Evolutionary conservation across 257 asterid genomes (phyloP).

Genomic region (Rhazya stricta): DNA sequence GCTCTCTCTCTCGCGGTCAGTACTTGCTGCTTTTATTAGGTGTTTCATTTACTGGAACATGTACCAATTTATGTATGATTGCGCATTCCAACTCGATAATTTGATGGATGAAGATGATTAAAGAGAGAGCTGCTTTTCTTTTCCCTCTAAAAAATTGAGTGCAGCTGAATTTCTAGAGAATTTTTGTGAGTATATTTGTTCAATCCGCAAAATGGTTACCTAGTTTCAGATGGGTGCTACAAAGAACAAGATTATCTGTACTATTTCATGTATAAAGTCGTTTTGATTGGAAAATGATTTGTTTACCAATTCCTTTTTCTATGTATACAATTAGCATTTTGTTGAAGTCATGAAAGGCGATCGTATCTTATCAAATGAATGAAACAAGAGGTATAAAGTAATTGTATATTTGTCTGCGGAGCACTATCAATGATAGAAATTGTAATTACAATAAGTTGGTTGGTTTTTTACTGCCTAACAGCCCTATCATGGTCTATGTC

Average conservation of each 20-base stretch:
- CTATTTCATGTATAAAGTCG: no score
- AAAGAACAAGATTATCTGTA: no score
- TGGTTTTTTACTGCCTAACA: not conserved
- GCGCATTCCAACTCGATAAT: not conserved
- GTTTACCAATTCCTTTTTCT: not conserved
- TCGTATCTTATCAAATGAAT: not conserved
- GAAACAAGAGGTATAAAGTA: not conserved
- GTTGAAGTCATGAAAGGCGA: not conserved
- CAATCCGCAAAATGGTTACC: not conserved
- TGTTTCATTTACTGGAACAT: not conserved
- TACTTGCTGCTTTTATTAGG: not conserved
- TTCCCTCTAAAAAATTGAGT: not conserved
- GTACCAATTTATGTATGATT: not conserved
- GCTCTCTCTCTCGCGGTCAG: slow-evolving; percentile 23
- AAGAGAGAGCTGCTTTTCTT: not conserved
- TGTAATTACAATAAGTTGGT: no score
- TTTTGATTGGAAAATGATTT: not conserved
- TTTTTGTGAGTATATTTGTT: not conserved
- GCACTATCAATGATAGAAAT: not conserved
- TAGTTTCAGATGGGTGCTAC: not conserved
- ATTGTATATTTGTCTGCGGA: no score
- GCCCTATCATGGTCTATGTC: not conserved
- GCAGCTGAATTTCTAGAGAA: not conserved
- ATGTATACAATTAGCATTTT: not conserved
- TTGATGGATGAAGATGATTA: not conserved